Conservation (phyloP, 768 basidiomycete species). For the Tephrocybe rancida region DNA sequence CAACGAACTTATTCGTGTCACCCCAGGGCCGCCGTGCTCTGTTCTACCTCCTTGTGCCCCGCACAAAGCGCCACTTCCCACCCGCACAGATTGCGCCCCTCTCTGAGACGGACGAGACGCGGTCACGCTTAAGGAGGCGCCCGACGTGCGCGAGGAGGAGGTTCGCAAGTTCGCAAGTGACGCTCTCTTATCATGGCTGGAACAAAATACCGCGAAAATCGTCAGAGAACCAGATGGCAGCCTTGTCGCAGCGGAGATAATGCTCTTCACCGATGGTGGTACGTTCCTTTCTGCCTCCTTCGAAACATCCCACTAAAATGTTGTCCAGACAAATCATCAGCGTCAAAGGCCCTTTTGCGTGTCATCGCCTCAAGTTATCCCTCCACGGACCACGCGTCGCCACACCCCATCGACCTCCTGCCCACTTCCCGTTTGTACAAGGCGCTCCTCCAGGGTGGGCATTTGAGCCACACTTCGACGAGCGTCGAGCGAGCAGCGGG, state of each 20-base stretch:
- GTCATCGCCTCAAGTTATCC: constrained; percentile 62
- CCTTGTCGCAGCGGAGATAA: constrained; percentile 75
- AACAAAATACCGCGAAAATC: constrained; percentile 59
- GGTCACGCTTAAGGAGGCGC: constrained; percentile 88
- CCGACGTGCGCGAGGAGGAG: constrained; percentile 63
- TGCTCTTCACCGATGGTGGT: constrained; percentile 90
- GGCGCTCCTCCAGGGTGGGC: constrained; percentile 87
- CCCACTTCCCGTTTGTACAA: constrained; percentile 88
- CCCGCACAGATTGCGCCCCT: constrained; percentile 75
- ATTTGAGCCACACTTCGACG: constrained; percentile 69
- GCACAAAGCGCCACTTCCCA: constrained; percentile 85
- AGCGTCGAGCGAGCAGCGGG: constrained; percentile 50
- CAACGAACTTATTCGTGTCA: constrained; percentile 56
- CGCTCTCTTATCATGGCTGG: constrained; percentile 71
- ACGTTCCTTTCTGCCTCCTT: constrained; percentile 21
- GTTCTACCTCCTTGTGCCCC: constrained; percentile 81
- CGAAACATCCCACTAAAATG: not conserved
- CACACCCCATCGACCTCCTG: constrained; percentile 79
- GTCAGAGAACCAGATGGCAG: constrained; percentile 80
- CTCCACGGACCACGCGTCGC: constrained; percentile 43
- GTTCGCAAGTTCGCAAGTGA: constrained; percentile 74
- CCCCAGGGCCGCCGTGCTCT: constrained; percentile 82
- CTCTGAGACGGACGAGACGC: constrained; percentile 70
- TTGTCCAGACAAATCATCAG: constrained; percentile 68
- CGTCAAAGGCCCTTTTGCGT: constrained; percentile 60